Evolutionary conservation across 495 filamentous ascomycete genomes (phyloP).

Genomic region (Articulospora tetracladia): DNA sequence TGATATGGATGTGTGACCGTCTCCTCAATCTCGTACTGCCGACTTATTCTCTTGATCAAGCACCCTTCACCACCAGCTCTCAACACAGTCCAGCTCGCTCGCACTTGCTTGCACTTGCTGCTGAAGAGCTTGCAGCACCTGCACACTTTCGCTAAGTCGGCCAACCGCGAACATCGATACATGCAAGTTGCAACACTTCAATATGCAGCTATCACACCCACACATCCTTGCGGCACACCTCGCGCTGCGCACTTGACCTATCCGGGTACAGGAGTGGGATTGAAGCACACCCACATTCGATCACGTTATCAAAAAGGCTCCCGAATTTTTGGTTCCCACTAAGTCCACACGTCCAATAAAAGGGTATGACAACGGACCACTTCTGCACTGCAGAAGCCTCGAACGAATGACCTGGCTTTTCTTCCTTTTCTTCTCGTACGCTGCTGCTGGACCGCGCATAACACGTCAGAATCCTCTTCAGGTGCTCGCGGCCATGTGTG

Average conservation of each 20-base stretch:
- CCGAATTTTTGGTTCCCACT: background rate
- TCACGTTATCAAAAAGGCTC: background rate
- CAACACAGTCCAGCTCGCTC: too few species aligned
- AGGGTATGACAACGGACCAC: background rate
- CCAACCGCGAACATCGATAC: background rate
- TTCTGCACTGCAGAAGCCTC: background rate
- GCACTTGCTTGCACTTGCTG: too few species aligned
- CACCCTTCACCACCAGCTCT: too few species aligned
- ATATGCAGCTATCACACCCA: background rate
- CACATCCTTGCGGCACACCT: background rate
- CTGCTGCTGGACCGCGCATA: constrained; percentile 9
- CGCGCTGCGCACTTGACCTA: background rate
- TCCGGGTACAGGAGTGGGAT: background rate
- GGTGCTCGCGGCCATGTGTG: background rate
- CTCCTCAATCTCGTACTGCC: background rate
- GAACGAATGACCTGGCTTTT: background rate
- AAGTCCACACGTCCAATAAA: background rate
- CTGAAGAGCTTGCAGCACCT: background rate
- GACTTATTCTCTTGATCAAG: background rate
- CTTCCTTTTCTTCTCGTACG: background rate
- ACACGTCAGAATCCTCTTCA: constrained; percentile 14
- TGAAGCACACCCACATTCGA: background rate
- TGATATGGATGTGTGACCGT: background rate
- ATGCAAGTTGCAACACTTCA: background rate
- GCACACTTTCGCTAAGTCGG: background rate